phyloP scores from a whole-genome alignment of 768 basidiomycete genomes.

The Pleurotus citrinopileatus region DNA sequence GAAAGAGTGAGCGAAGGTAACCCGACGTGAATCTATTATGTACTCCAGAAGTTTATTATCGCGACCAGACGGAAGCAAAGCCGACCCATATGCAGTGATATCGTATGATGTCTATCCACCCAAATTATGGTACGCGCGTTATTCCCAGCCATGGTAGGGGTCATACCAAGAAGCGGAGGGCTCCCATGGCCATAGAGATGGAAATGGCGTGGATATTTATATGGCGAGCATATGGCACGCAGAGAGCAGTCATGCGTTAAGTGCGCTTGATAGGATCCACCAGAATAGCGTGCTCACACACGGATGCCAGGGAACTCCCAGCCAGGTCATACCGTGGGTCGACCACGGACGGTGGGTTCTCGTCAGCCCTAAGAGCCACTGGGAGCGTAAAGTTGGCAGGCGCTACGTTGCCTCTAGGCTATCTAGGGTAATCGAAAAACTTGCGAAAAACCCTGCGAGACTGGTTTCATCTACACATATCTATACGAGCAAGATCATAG shows the following conservation, averaged over 20 bases:
- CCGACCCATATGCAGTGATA: background rate
- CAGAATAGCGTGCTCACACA: background rate
- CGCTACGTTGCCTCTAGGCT: too few relatives aligned
- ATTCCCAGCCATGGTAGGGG: background rate
- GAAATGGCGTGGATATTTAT: background rate
- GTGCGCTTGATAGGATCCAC: background rate
- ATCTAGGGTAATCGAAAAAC: too few relatives aligned
- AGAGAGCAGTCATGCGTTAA: background rate
- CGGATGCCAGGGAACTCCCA: constrained; percentile 2
- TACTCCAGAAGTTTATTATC: background rate
- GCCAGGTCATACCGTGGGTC: constrained; percentile 6
- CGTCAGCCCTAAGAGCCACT: too few relatives aligned
- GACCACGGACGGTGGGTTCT: too few relatives aligned
- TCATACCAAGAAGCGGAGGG: background rate
- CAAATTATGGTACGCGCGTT: background rate
- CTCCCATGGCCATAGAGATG: background rate
- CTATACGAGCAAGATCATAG: too few relatives aligned
- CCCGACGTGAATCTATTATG: background rate
- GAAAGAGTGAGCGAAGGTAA: background rate
- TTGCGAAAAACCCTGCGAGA: too few relatives aligned
- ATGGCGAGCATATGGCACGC: constrained; percentile 2
- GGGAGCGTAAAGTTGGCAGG: too few relatives aligned
- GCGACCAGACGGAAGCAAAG: background rate
- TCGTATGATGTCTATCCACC: background rate
- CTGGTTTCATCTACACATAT: too few relatives aligned